These are phyloP conservation scores for Lotmaria passim DNA, from an alignment of 208 protist genomes.

Conservation along the genomic window DNA sequence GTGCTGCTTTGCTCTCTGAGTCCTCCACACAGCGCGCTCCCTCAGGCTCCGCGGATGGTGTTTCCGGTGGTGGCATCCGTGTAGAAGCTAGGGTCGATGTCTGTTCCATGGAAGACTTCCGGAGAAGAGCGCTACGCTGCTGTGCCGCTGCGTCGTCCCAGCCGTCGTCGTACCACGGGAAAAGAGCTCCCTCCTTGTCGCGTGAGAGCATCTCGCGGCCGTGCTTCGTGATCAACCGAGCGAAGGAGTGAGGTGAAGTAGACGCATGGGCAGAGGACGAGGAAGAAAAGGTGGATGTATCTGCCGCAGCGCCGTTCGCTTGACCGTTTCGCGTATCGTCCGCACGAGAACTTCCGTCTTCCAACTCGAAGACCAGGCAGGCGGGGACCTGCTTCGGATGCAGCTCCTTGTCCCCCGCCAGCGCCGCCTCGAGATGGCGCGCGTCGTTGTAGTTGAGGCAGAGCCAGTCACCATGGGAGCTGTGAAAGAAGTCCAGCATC, in stretches of 20 bases:
- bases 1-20: not conserved
- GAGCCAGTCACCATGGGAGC: constrained; percentile 37
- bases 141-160: constrained; percentile 1
- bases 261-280: no score
- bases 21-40: no score
- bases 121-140: not conserved
- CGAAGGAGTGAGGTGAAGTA: not conserved
- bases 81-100: no score
- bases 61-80: no score
- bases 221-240: constrained; percentile 4
- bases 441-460: constrained; percentile 22
- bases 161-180: constrained; percentile 20
- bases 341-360: not conserved
- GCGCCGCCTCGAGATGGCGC: constrained; percentile 4
- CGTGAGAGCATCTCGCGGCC: constrained; percentile 14
- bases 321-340: not conserved
- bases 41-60: no score
- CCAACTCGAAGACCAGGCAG: constrained; percentile 9
- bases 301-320: not conserved
- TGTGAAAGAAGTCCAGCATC: constrained; percentile 58
- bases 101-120: not conserved
- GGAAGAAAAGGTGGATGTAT: not conserved
- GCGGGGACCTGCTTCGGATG: constrained; percentile 9
- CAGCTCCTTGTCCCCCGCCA: not conserved
- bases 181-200: constrained; percentile 1